These are phyloP conservation scores for Paecilomyces niveus DNA, from an alignment of 2,329 filamentous ascomycete species.

Conservation along the genomic window DNA sequence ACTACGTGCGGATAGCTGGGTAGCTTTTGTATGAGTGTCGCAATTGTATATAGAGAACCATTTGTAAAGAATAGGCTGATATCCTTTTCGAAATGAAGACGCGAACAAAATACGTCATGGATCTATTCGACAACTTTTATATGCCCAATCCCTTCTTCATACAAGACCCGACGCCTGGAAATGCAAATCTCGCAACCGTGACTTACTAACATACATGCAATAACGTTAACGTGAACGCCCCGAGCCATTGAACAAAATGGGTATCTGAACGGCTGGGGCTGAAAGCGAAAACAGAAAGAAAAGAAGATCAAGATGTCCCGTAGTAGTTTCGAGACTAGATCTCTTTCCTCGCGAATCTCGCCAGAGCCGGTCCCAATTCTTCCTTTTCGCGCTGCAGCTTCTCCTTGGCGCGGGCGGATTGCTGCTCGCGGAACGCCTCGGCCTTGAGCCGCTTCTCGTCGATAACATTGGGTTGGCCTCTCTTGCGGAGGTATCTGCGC, in stretches of 20 bases:
- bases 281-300: constrained; percentile 5
- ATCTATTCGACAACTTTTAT: neutral
- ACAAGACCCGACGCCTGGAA: neutral
- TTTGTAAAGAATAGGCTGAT: neutral
- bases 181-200: neutral
- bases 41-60: neutral
- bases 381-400: constrained; percentile 60
- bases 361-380: constrained; percentile 78
- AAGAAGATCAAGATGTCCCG: constrained; percentile 8
- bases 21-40: neutral
- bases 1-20: too few species aligned
- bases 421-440: constrained; percentile 68
- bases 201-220: neutral
- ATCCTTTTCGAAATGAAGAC: neutral
- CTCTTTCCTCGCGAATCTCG: constrained; percentile 70
- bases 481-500: constrained; percentile 84
- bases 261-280: constrained; percentile 1
- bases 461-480: constrained; percentile 85
- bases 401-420: constrained; percentile 61
- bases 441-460: constrained; percentile 88
- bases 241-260: neutral
- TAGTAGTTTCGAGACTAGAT: constrained; percentile 9
- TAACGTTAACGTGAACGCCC: neutral
- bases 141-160: neutral
- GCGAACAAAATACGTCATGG: neutral